Percentiles rank a stretch among this genome's conserved stretches.
phyloP scores from a whole-genome alignment of 345 rosid species.

The Mercurialis annua region DNA sequence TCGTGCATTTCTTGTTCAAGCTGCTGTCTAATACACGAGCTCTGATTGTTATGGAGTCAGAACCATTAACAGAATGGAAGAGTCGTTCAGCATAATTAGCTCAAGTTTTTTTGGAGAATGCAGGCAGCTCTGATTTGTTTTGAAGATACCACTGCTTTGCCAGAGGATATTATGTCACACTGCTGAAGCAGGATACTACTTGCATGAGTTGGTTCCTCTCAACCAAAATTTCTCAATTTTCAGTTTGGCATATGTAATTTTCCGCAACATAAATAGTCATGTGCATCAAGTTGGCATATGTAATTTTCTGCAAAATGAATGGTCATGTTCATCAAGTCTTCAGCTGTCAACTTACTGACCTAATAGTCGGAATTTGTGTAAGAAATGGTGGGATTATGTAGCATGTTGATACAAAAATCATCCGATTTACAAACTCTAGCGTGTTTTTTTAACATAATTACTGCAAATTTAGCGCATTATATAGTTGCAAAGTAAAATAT shows the following conservation, averaged over 20 bases:
- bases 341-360: not conserved
- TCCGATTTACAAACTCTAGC: not conserved
- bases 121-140: not conserved
- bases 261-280: not conserved
- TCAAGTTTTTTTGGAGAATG: not conserved
- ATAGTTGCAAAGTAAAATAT: not conserved
- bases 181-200: slow-evolving; percentile 2
- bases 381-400: not conserved
- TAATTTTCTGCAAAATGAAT: not conserved
- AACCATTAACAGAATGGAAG: slow-evolving; percentile 7
- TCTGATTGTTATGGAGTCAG: not conserved
- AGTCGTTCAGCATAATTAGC: not conserved
- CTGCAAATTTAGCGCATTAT: not conserved
- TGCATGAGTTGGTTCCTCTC: not conserved
- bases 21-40: slow-evolving; percentile 33
- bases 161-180: not conserved
- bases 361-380: not conserved
- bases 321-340: not conserved
- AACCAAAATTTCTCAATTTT: not conserved
- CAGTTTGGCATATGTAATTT: slow-evolving; percentile 1
- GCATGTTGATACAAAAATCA: not conserved
- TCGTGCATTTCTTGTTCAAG: slow-evolving; percentile 44
- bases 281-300: not conserved
- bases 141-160: not conserved
- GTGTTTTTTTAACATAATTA: too few species aligned